Evolutionary conservation across 2,329 filamentous ascomycete species (phyloP).

Genomic region (Microdochium nivale): DNA sequence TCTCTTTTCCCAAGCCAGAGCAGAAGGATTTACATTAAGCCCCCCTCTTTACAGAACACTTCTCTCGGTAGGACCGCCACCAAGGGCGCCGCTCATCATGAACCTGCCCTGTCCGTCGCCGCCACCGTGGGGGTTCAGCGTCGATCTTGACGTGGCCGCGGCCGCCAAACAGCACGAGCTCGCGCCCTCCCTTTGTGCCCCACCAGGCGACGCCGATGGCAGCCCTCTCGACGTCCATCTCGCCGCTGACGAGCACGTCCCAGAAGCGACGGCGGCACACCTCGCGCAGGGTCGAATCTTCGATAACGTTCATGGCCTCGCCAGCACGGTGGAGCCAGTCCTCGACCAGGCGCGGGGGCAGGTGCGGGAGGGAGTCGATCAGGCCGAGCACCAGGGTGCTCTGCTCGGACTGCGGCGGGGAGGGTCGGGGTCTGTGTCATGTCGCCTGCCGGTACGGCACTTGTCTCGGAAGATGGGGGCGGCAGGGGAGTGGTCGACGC

Average conservation of each 20-base stretch:
- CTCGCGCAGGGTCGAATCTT: constrained; percentile 52
- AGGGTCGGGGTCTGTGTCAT: constrained; percentile 19
- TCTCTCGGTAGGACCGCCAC: constrained; percentile 13
- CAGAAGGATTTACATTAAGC: too few relatives aligned
- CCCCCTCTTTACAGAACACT: not conserved
- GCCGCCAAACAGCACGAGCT: constrained; percentile 31
- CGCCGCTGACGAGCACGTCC: constrained; percentile 69
- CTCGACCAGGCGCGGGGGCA: constrained; percentile 61
- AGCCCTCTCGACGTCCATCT: constrained; percentile 82
- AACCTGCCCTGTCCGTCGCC: constrained; percentile 14
- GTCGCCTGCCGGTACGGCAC: constrained; percentile 13
- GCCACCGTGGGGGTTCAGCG: constrained; percentile 4
- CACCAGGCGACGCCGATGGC: constrained; percentile 79
- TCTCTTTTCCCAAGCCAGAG: not conserved
- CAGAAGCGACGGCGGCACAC: constrained; percentile 65
- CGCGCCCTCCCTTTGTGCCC: constrained; percentile 52
- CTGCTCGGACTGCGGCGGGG: constrained; percentile 59
- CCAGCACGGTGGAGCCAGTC: constrained; percentile 74
- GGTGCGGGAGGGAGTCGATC: constrained; percentile 68
- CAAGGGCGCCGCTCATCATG: constrained; percentile 49
- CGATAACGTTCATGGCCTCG: constrained; percentile 55
- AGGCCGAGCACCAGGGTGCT: constrained; percentile 68
- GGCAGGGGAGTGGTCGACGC: constrained; percentile 33
- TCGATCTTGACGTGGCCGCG: constrained; percentile 11
- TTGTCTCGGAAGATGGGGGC: constrained; percentile 26